Percentiles rank a stretch among this genome's conserved stretches.
These are phyloP conservation scores for Phytomonas sp. DNA, from an alignment of 208 protist genomes.

Conservation along the genomic window DNA sequence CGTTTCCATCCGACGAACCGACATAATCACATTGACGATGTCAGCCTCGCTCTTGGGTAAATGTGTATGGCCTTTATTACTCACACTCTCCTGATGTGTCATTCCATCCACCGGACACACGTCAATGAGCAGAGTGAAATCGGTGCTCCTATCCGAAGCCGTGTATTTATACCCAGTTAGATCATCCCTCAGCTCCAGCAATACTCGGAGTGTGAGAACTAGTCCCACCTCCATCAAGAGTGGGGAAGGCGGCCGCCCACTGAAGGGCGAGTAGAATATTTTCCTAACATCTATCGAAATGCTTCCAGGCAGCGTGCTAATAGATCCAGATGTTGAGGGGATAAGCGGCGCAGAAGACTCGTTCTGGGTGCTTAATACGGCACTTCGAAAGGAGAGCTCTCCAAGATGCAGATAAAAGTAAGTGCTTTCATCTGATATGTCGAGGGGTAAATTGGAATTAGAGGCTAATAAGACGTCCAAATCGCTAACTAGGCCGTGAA, in stretches of 20 bases:
- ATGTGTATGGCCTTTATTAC: background rate
- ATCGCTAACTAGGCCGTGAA: constrained; percentile 11
- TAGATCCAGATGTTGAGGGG: background rate
- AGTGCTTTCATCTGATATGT: constrained; percentile 22
- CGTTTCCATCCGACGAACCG: background rate
- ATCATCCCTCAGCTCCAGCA: background rate
- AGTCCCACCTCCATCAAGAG: background rate
- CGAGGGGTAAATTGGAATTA: constrained; percentile 18
- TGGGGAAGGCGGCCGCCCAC: background rate
- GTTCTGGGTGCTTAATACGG: background rate
- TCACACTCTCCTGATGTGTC: background rate
- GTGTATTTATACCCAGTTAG: background rate
- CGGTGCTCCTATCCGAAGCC: background rate
- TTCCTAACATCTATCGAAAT: background rate
- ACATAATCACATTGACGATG: background rate
- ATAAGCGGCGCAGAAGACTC: background rate
- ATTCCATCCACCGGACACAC: background rate
- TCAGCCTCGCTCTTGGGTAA: background rate
- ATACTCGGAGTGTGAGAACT: background rate
- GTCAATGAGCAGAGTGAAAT: background rate
- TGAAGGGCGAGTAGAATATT: background rate
- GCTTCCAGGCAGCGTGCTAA: background rate
- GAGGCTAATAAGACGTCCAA: constrained; percentile 36
- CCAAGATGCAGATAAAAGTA: constrained; percentile 23
- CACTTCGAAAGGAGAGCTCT: background rate